Base-by-base conservation (phyloP, 208 protist genomes). In the Crithidia bombi region DNA sequence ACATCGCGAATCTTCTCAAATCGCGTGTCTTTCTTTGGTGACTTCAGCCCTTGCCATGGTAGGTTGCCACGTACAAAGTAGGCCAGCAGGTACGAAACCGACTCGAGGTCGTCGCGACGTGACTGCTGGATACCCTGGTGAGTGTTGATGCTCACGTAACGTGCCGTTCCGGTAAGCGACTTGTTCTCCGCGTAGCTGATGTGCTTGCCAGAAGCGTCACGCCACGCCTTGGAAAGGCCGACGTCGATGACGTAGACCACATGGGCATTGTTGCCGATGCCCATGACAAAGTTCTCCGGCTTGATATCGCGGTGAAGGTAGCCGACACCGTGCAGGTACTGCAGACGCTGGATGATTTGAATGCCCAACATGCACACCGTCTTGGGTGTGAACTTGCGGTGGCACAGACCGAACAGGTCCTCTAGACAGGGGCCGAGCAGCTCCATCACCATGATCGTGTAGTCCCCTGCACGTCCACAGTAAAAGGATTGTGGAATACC, bases 381-480 rank as follows among this genome's bases (percentile, higher is more conserved):
- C 78, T 99, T 99, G 0, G 96, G 15, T 17, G 54, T 89, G 73
- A 99, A 98, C 30, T 75, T 79, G 14, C 85, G 78, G 21, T 79
- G 67, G 73, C 94, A 98, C 52, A 96, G 85, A 36, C 94, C 96
- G 69, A 99, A 99, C 7, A 99, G 77, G 70, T 99, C 98, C 68
- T 99, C 98, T 12, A 99, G 83, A 52, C 84, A 97, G 12, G 98
- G 98, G 0, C 99, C 99, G 0, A 99, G 85, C 11, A 99, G 79
- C 51, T 99, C 98, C 82, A 99, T 99, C 25, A 99, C 98, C 84
- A 99, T 96, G 14, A 99, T 97, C 64, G 99, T 98, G 77, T 99
- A 99, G 41, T 99, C 96, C 1, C 97, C 98, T 38, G 98, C 96
- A 5, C 90, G 50, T 2, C 98, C 98, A 76, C 86, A 99, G 79